Base-by-base conservation (phyloP, 208 protist species). In the Herpetomonas muscarum region DNA sequence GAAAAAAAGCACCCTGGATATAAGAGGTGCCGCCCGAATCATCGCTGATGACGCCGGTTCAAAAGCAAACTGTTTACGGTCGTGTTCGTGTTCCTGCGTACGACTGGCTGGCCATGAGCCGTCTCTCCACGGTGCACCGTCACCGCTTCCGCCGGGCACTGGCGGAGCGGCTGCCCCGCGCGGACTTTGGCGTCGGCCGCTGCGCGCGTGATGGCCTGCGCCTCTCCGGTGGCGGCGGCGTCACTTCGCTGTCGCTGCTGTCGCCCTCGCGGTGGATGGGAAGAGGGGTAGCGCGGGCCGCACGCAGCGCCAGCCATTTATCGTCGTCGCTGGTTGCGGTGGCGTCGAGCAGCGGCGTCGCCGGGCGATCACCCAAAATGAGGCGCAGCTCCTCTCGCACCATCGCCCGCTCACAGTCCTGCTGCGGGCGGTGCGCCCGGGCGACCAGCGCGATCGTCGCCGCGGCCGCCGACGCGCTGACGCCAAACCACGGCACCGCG, bases 361-460 rank as follows among this genome's bases (percentile, higher is more conserved):
- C 49, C 21, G 44, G 58, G 24, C 59, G 36, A 36, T 67, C 55
- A 0, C 39, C 65, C 39, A 83, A 45, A 0, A 66, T 58, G 15
- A 55, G 56, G 3, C 56, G 51, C 13, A 78, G 32, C 57, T 85
- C 84, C 41, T 73, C 68, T 9, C 71, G 70, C 30, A 77, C 36
- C 17, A 87, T 28, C 9, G 49, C 31, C 19, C 67, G 77, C 50
- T 78, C 54, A 19, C 30, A 54, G 3, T 46, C 22, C 17, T 64
- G 61, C 0, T 62, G 61, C 1, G 76, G 64, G 7, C 45, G 30
- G 50, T 85, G 75, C 9, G 37, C 45, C 19, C 51, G 52, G 34
- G 62, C 53, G 12, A 72, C 60, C 21, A 66, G 31, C 7, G 21
- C 55, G 12, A 77, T 55, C 7, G 65, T 26, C 2, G 37, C 50